These are phyloP conservation scores for Catunica adiposa DNA, from an alignment of 2,329 filamentous ascomycete genomes.

Conservation along the genomic window DNA sequence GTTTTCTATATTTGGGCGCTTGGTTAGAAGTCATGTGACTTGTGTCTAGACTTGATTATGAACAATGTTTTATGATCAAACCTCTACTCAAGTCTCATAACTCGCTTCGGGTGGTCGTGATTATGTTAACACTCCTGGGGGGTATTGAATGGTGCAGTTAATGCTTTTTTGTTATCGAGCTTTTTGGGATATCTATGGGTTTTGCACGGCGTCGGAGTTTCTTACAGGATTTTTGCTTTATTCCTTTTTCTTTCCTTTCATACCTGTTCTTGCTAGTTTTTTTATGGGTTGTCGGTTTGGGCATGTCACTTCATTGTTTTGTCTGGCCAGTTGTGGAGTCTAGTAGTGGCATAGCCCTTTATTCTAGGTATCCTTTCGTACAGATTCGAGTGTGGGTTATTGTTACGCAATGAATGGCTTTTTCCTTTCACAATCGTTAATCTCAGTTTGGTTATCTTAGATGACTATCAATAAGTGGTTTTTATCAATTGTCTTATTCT, in stretches of 20 bases:
- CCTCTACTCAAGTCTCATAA: background rate
- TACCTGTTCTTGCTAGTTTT: conserved; percentile 7
- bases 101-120: background rate
- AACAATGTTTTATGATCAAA: background rate
- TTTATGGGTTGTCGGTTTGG: conserved; percentile 4
- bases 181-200: conserved; percentile 10
- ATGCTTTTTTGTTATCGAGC: conserved; percentile 14
- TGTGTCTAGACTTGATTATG: background rate
- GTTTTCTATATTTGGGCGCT: background rate
- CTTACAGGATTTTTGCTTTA: conserved; percentile 14
- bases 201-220: conserved; percentile 15
- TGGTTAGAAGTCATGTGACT: background rate
- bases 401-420: background rate
- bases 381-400: background rate
- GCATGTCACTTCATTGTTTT: conserved; percentile 1
- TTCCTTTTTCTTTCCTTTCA: conserved; percentile 9
- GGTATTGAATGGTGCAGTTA: conserved; percentile 10
- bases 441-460: background rate
- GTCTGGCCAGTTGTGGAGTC: background rate
- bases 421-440: conserved; percentile 1
- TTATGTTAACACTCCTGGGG: background rate
- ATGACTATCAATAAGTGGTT: background rate
- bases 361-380: background rate
- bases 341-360: background rate
- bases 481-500: too few relatives aligned